phyloP scores from a whole-genome alignment of 2,329 filamentous ascomycete species.

The Trichoderma oligosporum region DNA sequence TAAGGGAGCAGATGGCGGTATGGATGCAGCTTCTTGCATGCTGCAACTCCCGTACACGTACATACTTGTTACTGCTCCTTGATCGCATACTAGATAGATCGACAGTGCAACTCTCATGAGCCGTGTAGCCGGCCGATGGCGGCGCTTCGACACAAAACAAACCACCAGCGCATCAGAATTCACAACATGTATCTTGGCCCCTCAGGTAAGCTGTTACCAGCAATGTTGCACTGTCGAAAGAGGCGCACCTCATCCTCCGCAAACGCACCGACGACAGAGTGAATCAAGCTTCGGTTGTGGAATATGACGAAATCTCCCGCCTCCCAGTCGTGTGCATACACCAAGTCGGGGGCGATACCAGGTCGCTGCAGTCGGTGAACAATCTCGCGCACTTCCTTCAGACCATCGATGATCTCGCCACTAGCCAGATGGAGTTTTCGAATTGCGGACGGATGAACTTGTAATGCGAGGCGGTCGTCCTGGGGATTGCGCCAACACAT shows the following conservation, averaged over 20 bases:
- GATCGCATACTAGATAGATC: not conserved
- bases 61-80: not conserved
- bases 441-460: slow-evolving; percentile 70
- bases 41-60: not conserved
- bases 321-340: slow-evolving; percentile 74
- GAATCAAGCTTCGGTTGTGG: slow-evolving; percentile 71
- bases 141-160: not conserved
- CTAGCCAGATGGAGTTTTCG: slow-evolving; percentile 64
- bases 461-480: slow-evolving; percentile 64
- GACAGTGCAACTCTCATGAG: not conserved
- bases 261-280: slow-evolving; percentile 73
- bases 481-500: slow-evolving; percentile 76
- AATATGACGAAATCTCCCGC: slow-evolving; percentile 74
- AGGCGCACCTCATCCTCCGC: slow-evolving; percentile 67
- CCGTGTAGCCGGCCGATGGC: slow-evolving; percentile 9
- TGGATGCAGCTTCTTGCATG: not conserved
- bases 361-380: slow-evolving; percentile 67
- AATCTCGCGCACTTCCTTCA: slow-evolving; percentile 62
- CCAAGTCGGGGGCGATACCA: slow-evolving; percentile 62
- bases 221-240: slow-evolving; percentile 76
- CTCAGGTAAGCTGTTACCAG: slow-evolving; percentile 56
- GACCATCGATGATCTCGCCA: slow-evolving; percentile 65
- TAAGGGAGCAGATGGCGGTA: not conserved
- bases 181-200: slow-evolving; percentile 37
- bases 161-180: not conserved